Evolutionary conservation across 257 asterid genomes (phyloP), one percentile per base, ranked within the genome.

Genomic region (Nyctanthes arbortristis): DNA sequence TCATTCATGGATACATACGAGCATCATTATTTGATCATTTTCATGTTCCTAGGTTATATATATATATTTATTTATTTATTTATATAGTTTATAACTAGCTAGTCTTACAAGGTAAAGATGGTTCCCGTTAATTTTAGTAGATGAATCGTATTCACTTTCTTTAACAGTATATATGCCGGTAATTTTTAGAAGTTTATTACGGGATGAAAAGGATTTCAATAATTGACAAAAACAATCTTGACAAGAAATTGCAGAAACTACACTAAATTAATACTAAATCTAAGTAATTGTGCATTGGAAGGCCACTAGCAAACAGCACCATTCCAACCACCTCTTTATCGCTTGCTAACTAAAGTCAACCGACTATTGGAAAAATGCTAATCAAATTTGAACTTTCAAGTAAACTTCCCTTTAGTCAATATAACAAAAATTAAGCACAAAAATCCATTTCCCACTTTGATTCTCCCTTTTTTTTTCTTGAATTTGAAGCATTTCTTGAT

Each of bases 291-390:
- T 40, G 52, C 52, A 40, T 40, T 4, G 22, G 4, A 40, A 40
- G 3, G 8, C 16, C 52, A 40, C 52, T 40, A 40, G 1, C 52
- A 16, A 40, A 40, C 16, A 40, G 52, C 25, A 9, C 52, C 24
- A 32, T 49, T 56, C 78, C 71, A 79, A 77, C 85, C 36, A 45
- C 43, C n/a, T n/a, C n/a, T n/a, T n/a, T n/a, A n/a, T n/a, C n/a
- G n/a, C n/a, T n/a, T n/a, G n/a, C n/a, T 70, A 72, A 61, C 30
- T 56, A 57, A 45, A 57, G 27, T 60, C 45, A 61, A 58, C 75
- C 70, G 82, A 83, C 85, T 85, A 58, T n/a, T 9, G 24, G 7
- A 18, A 29, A 57, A 1, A 3, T 11, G 5, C 8, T 5, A n/a
- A 39, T 29, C 30, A 52, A 29, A 27, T 47, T 28, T 20, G 61